phyloP scores from a whole-genome alignment of 2,329 filamentous ascomycete species.

The Xylaria sp. region DNA sequence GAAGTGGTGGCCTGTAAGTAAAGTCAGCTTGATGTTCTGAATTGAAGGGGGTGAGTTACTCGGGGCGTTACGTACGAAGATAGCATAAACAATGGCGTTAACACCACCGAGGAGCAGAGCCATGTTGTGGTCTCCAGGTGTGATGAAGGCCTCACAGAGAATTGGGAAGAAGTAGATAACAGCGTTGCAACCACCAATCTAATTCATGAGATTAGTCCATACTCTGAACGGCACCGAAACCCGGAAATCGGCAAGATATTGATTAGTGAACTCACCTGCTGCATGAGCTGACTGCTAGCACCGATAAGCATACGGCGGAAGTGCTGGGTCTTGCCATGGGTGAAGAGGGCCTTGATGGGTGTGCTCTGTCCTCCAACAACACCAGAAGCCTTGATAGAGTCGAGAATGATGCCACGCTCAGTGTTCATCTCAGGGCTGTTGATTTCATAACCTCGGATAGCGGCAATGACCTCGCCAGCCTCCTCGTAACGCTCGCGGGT shows the following conservation, averaged over 20 bases:
- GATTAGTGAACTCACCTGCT: slow-evolving; percentile 39
- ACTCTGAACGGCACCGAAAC: neutral
- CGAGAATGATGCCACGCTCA: slow-evolving; percentile 57
- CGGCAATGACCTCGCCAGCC: slow-evolving; percentile 33
- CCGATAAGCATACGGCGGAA: slow-evolving; percentile 60
- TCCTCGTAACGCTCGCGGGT: slow-evolving; percentile 45
- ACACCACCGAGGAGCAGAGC: slow-evolving; percentile 49
- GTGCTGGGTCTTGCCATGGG: slow-evolving; percentile 59
- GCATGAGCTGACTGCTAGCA: slow-evolving; percentile 54
- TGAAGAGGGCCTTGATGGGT: slow-evolving; percentile 51
- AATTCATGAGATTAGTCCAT: slow-evolving; percentile 7
- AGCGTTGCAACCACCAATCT: slow-evolving; percentile 49
- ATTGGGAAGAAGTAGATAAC: slow-evolving; percentile 59
- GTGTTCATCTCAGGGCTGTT: slow-evolving; percentile 52
- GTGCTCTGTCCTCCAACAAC: slow-evolving; percentile 39
- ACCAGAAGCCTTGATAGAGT: slow-evolving; percentile 55
- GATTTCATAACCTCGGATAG: slow-evolving; percentile 38
- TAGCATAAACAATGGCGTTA: slow-evolving; percentile 56
- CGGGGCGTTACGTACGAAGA: slow-evolving; percentile 36
- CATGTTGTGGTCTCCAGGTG: slow-evolving; percentile 38
- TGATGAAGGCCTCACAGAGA: slow-evolving; percentile 45
- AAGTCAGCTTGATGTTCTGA: slow-evolving; percentile 2
- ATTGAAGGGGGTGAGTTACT: neutral
- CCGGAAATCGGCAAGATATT: neutral
- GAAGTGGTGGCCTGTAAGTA: slow-evolving; percentile 41